Evolutionary conservation across 805 yeast species (phyloP).

Genomic region (Cyberlindnera xishuangbannaensis): DNA sequence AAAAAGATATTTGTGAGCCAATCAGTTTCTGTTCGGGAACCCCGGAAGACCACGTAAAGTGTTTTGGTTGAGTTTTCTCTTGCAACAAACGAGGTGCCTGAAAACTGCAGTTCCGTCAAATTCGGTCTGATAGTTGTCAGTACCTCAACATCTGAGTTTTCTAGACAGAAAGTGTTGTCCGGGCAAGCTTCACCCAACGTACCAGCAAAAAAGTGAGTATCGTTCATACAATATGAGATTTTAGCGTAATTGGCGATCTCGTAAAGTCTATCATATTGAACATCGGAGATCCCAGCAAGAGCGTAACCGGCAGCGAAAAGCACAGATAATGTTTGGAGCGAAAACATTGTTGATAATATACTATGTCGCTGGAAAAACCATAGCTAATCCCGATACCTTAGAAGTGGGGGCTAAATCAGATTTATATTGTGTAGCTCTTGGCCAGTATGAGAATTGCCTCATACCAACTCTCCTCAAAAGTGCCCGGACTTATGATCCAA

Average conservation of each 20-base stretch:
- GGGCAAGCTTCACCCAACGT: slow-evolving; percentile 11
- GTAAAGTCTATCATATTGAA: slow-evolving; percentile 6
- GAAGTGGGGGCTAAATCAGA: too few species aligned
- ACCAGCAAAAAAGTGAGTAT: slow-evolving; percentile 6
- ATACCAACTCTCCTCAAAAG: too few species aligned
- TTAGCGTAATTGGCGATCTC: slow-evolving; percentile 15
- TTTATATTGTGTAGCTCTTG: too few species aligned
- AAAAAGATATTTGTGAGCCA: slow-evolving; percentile 55
- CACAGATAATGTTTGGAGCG: too few species aligned
- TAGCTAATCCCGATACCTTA: too few species aligned
- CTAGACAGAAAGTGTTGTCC: neutral
- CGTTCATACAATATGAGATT: slow-evolving; percentile 16
- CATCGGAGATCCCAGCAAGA: slow-evolving; percentile 3
- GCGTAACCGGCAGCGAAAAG: neutral
- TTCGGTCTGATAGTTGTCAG: slow-evolving; percentile 13
- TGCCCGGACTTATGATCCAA: too few species aligned
- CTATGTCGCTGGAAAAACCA: too few species aligned
- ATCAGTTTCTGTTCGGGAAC: slow-evolving; percentile 55
- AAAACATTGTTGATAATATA: too few species aligned
- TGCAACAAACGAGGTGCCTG: slow-evolving; percentile 52
- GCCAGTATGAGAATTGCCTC: too few species aligned
- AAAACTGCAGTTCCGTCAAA: slow-evolving; percentile 30
- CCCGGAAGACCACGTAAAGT: slow-evolving; percentile 53
- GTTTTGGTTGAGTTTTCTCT: slow-evolving; percentile 39
- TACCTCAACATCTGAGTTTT: slow-evolving; percentile 2